A percentile compares a stretch with the other conserved stretches of the same genome.
Evolutionary conservation across 2,329 filamentous ascomycete genomes (phyloP).

Genomic region (Parafenestella ontariensis): DNA sequence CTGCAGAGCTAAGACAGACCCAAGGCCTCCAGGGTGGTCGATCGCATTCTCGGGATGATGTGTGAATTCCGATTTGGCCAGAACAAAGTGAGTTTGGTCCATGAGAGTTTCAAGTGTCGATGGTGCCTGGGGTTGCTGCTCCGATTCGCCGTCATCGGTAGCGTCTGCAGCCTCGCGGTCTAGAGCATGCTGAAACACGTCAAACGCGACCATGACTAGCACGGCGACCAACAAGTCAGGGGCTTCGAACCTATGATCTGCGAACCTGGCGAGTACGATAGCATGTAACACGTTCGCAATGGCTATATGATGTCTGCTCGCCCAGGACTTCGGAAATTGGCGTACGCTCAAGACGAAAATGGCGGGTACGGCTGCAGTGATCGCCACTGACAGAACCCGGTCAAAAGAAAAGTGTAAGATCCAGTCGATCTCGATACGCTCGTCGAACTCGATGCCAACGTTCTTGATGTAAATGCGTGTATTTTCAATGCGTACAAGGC

Average conservation of each 20-base stretch:
- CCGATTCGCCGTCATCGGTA: constrained; percentile 22
- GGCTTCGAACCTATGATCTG: constrained; percentile 23
- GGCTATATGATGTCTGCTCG: constrained; percentile 26
- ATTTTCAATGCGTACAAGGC: constrained; percentile 18
- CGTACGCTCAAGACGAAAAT: constrained; percentile 22
- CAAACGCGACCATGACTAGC: constrained; percentile 43
- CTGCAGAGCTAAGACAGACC: constrained; percentile 2
- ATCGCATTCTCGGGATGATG: constrained; percentile 8
- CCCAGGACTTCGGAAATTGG: constrained; percentile 26
- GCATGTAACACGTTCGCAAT: constrained; percentile 30
- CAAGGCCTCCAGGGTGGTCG: constrained; percentile 10
- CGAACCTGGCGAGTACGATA: constrained; percentile 31
- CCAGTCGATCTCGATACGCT: constrained; percentile 21
- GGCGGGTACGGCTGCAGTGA: constrained; percentile 27
- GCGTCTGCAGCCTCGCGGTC: constrained; percentile 15
- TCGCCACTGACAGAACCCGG: constrained; percentile 26
- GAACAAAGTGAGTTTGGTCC: constrained; percentile 24
- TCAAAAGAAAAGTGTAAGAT: constrained; percentile 22
- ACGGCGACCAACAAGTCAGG: constrained; percentile 32
- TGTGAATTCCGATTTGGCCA: constrained; percentile 24
- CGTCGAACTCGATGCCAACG: constrained; percentile 11
- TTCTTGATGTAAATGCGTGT: constrained; percentile 13
- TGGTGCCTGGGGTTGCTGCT: constrained; percentile 12
- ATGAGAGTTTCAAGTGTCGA: constrained; percentile 37
- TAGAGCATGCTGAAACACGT: constrained; percentile 33